Evolutionary conservation across 805 yeast species (phyloP).

Genomic region (Metschnikowia shivogae): DNA sequence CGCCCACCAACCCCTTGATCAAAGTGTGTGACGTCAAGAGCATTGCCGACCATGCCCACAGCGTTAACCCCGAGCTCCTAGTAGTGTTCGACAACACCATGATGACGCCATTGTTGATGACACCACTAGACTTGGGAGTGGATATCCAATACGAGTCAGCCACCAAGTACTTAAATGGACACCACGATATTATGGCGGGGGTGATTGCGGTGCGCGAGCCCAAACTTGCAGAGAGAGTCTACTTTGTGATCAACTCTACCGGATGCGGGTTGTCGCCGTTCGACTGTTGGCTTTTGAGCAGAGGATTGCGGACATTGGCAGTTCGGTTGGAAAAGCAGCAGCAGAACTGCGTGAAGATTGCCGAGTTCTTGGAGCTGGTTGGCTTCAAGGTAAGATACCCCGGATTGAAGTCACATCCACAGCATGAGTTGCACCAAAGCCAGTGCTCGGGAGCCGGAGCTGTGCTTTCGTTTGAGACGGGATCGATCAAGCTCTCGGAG

Average conservation of each 20-base stretch:
- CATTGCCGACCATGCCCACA: conserved; percentile 64
- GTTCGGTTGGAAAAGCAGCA: conserved; percentile 87
- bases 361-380: conserved; percentile 60
- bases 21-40: conserved; percentile 77
- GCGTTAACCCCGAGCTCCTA: conserved; percentile 58
- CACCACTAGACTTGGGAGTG: conserved; percentile 80
- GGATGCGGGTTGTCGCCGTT: conserved; percentile 92
- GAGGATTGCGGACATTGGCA: conserved; percentile 87
- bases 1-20: conserved; percentile 92
- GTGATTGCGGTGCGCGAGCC: conserved; percentile 66
- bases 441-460: conserved; percentile 86
- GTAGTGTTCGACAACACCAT: conserved; percentile 93
- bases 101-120: conserved; percentile 88
- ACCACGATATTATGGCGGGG: conserved; percentile 97
- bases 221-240: conserved; percentile 63
- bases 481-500: conserved; percentile 60
- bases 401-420: conserved; percentile 78
- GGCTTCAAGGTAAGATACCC: conserved; percentile 85
- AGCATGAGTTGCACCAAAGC: conserved; percentile 70
- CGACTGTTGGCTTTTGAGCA: conserved; percentile 82
- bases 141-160: conserved; percentile 94
- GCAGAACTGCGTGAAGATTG: conserved; percentile 68
- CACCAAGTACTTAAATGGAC: conserved; percentile 89
- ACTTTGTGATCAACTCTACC: conserved; percentile 78
- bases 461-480: conserved; percentile 86